Base-by-base conservation (phyloP, 1,284 basidiomycete genomes). In the Vanrija sp. region DNA sequence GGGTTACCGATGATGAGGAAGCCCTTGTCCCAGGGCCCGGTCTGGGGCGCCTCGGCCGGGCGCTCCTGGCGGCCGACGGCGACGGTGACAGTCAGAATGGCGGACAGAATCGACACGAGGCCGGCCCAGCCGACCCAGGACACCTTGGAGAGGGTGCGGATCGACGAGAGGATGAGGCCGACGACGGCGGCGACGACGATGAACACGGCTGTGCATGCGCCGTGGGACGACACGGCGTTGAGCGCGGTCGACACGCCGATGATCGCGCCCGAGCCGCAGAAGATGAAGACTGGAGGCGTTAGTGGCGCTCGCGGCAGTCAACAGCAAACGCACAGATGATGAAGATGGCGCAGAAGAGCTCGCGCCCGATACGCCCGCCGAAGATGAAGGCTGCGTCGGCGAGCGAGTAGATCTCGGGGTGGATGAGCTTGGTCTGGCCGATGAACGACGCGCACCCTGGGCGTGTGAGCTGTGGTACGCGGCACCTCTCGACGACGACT, bases 41-140 rank as follows among this genome's bases (percentile, higher is more conserved):
- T 38, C 46, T 45, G 49, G 16, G 76, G 75, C 1, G 73, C 73
- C 16, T 63, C 63, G 3, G 71, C 63, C 1, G 76, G 74, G 46
- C 75, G 62, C 51, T 71, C 69, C 44, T 66, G 62, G 2, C 71
- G 59, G 10, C 67, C 71, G 21, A 74, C 72, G 4, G 74, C 68
- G 52, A 75, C 60, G 19, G 69, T 69, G 19, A 74, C 57, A 34
- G 65, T 66, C 45, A 75, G 46, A 49, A 72, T 63, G 12, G 67
- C 57, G 3, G 47, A 42, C 6, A 69, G 49, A 53, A 62, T 63
- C 26, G 63, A 63, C 26, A 58, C 47, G 46, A 73, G 58, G n/a
- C 72, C 74, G 26, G 67, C 57, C 71, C 72, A 74, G 15, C 66
- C 68, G 45, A 76, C 51, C 60, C 64, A 71, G 1, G 68, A 64